Evolutionary conservation across 768 basidiomycete species (phyloP).

Genomic region (Kwoniella dendrophila): DNA sequence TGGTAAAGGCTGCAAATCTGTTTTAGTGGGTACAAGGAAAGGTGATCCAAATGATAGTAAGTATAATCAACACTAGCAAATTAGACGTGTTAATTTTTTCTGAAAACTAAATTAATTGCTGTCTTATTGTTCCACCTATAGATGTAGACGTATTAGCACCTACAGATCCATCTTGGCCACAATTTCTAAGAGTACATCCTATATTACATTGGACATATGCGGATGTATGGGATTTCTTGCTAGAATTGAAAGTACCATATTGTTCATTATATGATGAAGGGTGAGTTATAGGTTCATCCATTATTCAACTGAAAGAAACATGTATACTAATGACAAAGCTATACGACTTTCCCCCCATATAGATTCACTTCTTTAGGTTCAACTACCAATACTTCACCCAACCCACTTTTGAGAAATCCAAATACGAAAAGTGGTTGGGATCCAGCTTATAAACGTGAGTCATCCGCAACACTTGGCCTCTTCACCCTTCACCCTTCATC

Average conservation of each 20-base stretch:
- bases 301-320: neutral
- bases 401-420: conserved; percentile 68
- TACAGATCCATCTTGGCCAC: conserved; percentile 89
- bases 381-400: conserved; percentile 89
- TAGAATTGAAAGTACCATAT: conserved; percentile 74
- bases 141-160: conserved; percentile 55
- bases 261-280: conserved; percentile 89
- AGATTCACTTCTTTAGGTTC: conserved; percentile 99
- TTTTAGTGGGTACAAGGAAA: conserved; percentile 84
- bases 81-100: neutral
- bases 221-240: conserved; percentile 86
- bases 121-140: neutral
- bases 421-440: conserved; percentile 29
- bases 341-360: neutral
- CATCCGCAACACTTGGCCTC: neutral
- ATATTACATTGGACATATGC: conserved; percentile 93
- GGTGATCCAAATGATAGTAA: conserved; percentile 92
- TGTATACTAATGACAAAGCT: neutral
- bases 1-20: conserved; percentile 66
- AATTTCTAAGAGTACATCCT: conserved; percentile 86
- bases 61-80: conserved; percentile 41
- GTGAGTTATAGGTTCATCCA: conserved; percentile 58
- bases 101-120: neutral
- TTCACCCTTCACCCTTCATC: no score
- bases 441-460: conserved; percentile 50